Evolutionary conservation across 129 eudicot species (phyloP).

Genomic region (Flaveria robusta): DNA sequence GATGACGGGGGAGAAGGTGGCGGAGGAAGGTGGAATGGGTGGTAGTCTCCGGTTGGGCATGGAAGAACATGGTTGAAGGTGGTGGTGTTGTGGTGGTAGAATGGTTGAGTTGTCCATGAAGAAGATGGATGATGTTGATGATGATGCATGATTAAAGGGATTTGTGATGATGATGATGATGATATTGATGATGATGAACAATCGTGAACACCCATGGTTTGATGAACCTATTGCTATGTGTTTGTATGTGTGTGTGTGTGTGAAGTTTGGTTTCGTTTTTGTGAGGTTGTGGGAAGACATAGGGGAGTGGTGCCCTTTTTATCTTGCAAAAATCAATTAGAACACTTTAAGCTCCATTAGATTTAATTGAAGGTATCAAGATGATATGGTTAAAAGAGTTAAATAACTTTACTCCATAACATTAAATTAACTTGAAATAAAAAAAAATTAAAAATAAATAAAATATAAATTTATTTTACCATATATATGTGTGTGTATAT

Average conservation of each 20-base stretch:
- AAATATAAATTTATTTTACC: no score
- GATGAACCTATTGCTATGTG: constrained; percentile 26
- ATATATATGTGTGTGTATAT: no score
- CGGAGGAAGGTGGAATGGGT: constrained; percentile 54
- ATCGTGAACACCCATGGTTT: constrained; percentile 22
- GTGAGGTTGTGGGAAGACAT: constrained; percentile 20
- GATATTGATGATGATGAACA: constrained; percentile 20
- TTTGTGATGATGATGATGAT: constrained; percentile 22
- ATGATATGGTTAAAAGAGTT: constrained; percentile 17
- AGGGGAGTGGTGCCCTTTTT: constrained; percentile 20
- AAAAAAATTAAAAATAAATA: not conserved
- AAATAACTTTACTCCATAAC: not conserved
- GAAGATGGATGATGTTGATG: constrained; percentile 14
- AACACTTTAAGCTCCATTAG: constrained; percentile 14
- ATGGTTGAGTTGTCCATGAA: constrained; percentile 24
- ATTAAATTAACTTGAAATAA: not conserved
- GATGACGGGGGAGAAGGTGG: constrained; percentile 34
- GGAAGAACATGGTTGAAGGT: constrained; percentile 27
- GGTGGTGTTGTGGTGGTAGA: constrained; percentile 9
- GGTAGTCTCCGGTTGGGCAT: constrained; percentile 43
- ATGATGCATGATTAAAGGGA: constrained; percentile 33
- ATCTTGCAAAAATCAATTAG: constrained; percentile 7
- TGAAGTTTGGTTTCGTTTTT: not conserved
- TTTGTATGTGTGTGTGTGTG: not conserved
- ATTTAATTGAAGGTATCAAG: not conserved